Evolutionary conservation across 305 asterid species (phyloP), one percentile per base, ranked within the genome.

Genomic region (Euphrasia arctica): DNA sequence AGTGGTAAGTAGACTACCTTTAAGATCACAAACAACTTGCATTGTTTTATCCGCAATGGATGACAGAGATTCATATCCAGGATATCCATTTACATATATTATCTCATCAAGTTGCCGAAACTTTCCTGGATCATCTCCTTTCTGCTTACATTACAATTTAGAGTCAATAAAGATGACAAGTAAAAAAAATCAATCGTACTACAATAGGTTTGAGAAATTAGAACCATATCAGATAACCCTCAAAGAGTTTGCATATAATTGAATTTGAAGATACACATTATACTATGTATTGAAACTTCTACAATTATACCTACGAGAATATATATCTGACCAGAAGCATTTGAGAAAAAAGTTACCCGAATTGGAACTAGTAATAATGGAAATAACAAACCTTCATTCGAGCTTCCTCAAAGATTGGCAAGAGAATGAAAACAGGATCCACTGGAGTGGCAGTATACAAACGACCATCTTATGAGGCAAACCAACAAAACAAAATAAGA

Each of bases 21-120:
- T 82, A 52, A 83, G 47, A 82, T 93, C 99, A 68, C 99, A 90
- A 72, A 93, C 96, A 51, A 90, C 77, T 74, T 81, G 86, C 97
- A 93, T 90, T 43, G 86, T 62, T 74, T 75, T 82, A 68, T 84
- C 94, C 0, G 95, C 95, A 66, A 80, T 60, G 27, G 91, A 79
- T 59, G 74, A 78, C 67, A 93, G 73, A 66, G 80, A 74, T 49
- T 76, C 90, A 77, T 85, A 90, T 74, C 86, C 98, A 55, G 90
- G 95, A 77, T 72, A 87, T 43, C 80, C 95, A 14, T 75, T 76
- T 69, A 90, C 51, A 65, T 84, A 88, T 9, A 80, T 72, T 62
- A 93, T 90, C 75, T 93, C 98, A 73, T 90, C 95, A 64, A 83
- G 81, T 74, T 85, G 96, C 88, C 97, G 85, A 76, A 93, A 93